phyloP scores from a whole-genome alignment of 257 asterid genomes.

The Ballota nigra region DNA sequence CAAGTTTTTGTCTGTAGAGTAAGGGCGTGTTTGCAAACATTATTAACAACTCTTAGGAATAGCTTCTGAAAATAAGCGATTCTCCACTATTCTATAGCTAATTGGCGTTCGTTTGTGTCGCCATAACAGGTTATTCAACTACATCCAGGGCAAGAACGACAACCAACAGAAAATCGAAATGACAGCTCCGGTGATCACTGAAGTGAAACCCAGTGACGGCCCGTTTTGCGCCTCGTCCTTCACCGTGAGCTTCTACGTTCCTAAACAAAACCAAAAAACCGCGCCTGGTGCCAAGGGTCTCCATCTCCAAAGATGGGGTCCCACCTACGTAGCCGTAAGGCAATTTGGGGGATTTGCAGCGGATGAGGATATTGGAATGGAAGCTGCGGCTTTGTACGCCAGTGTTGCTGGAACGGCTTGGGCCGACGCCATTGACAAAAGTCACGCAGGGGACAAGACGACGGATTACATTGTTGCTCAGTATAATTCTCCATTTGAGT shows the following conservation, averaged over 20 bases:
- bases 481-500: conserved; percentile 86
- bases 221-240: conserved; percentile 81
- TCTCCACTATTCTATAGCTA: not conserved
- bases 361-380: conserved; percentile 50
- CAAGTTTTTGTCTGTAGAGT: no score
- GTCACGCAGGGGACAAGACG: conserved; percentile 37
- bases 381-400: conserved; percentile 61
- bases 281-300: conserved; percentile 72
- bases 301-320: conserved; percentile 63
- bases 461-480: conserved; percentile 64
- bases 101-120: not conserved
- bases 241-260: conserved; percentile 66
- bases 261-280: conserved; percentile 58
- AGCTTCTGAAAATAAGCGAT: no score
- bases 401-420: conserved; percentile 62
- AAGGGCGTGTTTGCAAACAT: no score
- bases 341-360: conserved; percentile 68
- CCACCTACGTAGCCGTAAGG: conserved; percentile 58
- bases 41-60: no score
- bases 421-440: conserved; percentile 50
- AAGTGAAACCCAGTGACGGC: conserved; percentile 79
- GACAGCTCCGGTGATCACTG: conserved; percentile 79
- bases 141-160: conserved; percentile 71
- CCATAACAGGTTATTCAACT: conserved; percentile 52
- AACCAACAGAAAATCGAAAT: conserved; percentile 58